A percentile compares a stretch with the other conserved stretches of the same genome.
Conservation (phyloP, 306 rosid species). For the Prunus salicina region DNA sequence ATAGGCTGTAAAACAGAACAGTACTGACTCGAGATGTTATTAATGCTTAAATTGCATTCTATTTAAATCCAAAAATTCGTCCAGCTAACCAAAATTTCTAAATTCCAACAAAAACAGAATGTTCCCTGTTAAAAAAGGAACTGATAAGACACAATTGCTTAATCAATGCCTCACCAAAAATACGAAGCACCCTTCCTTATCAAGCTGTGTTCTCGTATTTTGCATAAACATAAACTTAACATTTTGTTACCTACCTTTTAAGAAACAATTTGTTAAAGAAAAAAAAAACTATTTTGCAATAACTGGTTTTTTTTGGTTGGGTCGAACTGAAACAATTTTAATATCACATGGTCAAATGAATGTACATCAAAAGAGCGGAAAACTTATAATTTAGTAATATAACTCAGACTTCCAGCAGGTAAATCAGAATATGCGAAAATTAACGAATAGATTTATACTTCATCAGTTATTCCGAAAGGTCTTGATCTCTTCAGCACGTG, state of each 20-base stretch:
- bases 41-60: not conserved
- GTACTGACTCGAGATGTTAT: not conserved
- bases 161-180: not conserved
- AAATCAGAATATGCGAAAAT: conserved; percentile 23
- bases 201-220: not conserved
- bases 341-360: not conserved
- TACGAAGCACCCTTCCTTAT: not conserved
- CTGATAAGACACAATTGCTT: not conserved
- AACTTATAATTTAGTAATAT: conserved; percentile 9
- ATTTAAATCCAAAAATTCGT: not conserved
- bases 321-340: not conserved
- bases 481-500: conserved; percentile 89
- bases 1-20: not conserved
- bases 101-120: not conserved
- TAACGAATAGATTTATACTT: conserved; percentile 46
- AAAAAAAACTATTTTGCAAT: not conserved
- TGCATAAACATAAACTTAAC: not conserved
- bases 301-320: not conserved
- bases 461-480: conserved; percentile 87
- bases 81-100: not conserved
- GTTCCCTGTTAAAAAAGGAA: not conserved
- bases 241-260: not conserved
- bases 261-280: not conserved
- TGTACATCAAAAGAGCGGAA: not conserved
- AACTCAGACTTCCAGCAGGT: conserved; percentile 17